Evolutionary conservation across 139 green algal species (phyloP), one percentile per base, ranked within the genome.

Genomic region (Spirogloea muscicola): DNA sequence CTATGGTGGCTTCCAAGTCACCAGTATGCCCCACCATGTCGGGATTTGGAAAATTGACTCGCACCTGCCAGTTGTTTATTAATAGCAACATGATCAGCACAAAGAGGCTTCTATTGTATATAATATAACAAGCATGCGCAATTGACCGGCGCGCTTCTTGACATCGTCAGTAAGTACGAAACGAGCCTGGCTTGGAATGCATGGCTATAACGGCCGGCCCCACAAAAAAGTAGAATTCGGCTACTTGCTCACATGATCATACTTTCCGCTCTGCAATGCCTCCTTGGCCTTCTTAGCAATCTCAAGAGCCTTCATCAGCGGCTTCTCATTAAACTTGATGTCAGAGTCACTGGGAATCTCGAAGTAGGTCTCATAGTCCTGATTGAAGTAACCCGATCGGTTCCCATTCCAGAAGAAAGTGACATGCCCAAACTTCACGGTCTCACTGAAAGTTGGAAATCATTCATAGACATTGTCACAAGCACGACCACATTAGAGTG

Each of bases 361-460:
- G 27, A 96, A 77, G 76, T 95, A 97, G 3, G 89, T 96, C 87
- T 97, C 93, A 65, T 93, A 68, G 21, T 89, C 84, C 70, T 90
- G 84, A 68, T 96, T 82, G 71, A 97, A 94, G 83, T 95, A 96
- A 16, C 93, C 93, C 3, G 82, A 91, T 60, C 92, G 88, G 89
- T 97, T 97, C 77, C 93, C 93, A 77, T 97, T 97, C 93, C 93
- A 97, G 86, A 97, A 97, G 85, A 97, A 97, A 3, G 93, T 97
- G 29, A 86, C 87, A 77, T 93, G 90, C 18, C 92, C 90, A 76
- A 97, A 95, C 87, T 96, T 97, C 76, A 96, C 91, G 3, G 92
- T 97, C 85, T 97, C 93, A 33, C 79, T 90, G 64, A 21, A 55
- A 55, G 21, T 21, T 21, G 21, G 21, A 21, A 55, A 55, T 21